A percentile compares a stretch with the other conserved stretches of the same genome.
phyloP scores from a whole-genome alignment of 2,329 filamentous ascomycete genomes.

The Metarhizium brunneum region DNA sequence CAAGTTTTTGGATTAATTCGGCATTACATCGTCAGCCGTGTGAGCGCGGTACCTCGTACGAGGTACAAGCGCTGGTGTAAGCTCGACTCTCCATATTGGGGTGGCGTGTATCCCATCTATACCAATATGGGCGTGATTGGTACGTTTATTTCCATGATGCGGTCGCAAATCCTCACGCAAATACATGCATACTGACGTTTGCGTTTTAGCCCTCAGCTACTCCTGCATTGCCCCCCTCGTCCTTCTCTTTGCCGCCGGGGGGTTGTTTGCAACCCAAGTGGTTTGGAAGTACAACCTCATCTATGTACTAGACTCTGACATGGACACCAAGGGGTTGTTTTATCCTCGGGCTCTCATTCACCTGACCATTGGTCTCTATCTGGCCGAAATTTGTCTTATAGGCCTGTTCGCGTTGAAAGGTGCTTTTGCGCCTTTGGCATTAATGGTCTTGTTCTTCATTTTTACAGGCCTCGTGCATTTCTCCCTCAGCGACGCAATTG shows the following conservation, averaged over 20 bases:
- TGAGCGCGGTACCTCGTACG: conserved; percentile 71
- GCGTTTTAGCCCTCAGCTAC: conserved; percentile 62
- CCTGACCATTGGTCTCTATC: conserved; percentile 73
- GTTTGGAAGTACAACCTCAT: conserved; percentile 87
- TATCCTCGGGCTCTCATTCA: conserved; percentile 86
- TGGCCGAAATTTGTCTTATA: conserved; percentile 73
- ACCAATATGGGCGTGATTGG: conserved; percentile 74
- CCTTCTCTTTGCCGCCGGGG: conserved; percentile 70
- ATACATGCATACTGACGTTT: neutral
- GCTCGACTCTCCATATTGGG: conserved; percentile 70
- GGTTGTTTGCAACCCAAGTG: conserved; percentile 72
- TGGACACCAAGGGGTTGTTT: conserved; percentile 81
- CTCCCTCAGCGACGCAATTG: conserved; percentile 61
- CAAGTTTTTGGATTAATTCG: conserved; percentile 56
- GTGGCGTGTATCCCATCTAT: conserved; percentile 71
- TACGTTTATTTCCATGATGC: conserved; percentile 30
- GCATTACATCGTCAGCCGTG: conserved; percentile 52
- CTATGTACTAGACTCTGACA: conserved; percentile 71
- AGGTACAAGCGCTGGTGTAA: conserved; percentile 71
- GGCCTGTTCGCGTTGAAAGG: conserved; percentile 69
- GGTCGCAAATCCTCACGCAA: too few relatives aligned
- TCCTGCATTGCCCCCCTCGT: conserved; percentile 80
- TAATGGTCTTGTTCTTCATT: conserved; percentile 69
- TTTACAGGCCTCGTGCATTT: conserved; percentile 71
- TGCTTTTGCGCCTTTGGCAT: conserved; percentile 57